phyloP scores from a whole-genome alignment of 2,329 filamentous ascomycete species.

The Sporothrix brasiliensis region DNA sequence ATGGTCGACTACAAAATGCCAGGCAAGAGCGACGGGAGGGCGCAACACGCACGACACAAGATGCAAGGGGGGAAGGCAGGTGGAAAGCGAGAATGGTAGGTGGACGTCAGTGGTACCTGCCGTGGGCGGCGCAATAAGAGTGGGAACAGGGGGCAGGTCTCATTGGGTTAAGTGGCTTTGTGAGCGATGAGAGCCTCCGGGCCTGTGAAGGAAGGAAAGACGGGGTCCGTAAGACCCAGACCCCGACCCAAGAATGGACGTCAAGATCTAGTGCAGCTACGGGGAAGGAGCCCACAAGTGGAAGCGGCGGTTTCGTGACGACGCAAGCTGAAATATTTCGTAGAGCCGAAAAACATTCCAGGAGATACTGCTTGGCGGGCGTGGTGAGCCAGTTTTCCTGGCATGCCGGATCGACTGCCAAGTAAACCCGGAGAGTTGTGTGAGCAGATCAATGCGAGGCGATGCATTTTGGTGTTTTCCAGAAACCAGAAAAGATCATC shows the following conservation, averaged over 20 bases:
- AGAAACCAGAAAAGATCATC: neutral
- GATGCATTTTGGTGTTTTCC: constrained; percentile 9
- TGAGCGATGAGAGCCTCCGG: neutral
- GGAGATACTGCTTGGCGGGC: constrained; percentile 10
- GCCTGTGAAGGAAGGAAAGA: constrained; percentile 15
- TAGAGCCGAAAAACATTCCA: neutral
- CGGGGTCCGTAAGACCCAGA: neutral
- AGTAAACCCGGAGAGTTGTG: neutral
- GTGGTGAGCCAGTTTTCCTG: constrained; percentile 17
- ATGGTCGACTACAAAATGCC: neutral
- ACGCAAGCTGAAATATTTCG: neutral
- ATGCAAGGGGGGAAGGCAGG: constrained; percentile 15
- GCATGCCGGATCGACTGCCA: constrained; percentile 21
- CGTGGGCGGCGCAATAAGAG: constrained; percentile 22
- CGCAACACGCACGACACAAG: neutral
- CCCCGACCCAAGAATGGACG: neutral
- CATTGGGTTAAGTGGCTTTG: constrained; percentile 22
- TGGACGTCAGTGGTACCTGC: constrained; percentile 18
- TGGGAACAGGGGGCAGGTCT: constrained; percentile 17
- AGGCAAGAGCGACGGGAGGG: constrained; percentile 17
- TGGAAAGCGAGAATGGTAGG: constrained; percentile 23
- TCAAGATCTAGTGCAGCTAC: neutral
- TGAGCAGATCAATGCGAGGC: constrained; percentile 20
- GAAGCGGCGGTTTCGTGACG: neutral
- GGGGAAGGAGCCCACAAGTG: neutral